Evolutionary conservation across 2,329 filamentous ascomycete genomes (phyloP).

Genomic region (Verruconis gallopava): DNA sequence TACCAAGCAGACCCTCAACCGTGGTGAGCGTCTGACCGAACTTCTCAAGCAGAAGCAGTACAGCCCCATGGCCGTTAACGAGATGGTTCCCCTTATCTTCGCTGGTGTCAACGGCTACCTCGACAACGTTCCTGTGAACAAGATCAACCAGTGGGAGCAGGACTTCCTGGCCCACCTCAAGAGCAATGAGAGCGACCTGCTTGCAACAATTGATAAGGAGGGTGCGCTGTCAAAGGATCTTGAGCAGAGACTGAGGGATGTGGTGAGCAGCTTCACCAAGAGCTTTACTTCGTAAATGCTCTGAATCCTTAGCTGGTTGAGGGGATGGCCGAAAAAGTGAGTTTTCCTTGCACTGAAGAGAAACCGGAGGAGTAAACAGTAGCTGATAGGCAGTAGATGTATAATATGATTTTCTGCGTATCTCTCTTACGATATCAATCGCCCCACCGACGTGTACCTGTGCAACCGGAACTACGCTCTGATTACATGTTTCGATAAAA

Average conservation of each 20-base stretch:
- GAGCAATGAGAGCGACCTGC: slow-evolving; percentile 74
- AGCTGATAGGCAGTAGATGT: neutral
- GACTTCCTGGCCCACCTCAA: slow-evolving; percentile 90
- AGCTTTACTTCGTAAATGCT: slow-evolving; percentile 47
- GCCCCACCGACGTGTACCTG: no score
- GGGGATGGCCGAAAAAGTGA: neutral
- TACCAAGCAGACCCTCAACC: slow-evolving; percentile 95
- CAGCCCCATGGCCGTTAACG: slow-evolving; percentile 94
- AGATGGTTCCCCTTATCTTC: slow-evolving; percentile 99
- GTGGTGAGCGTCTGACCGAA: slow-evolving; percentile 98
- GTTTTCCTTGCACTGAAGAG: no score
- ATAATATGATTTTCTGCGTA: slow-evolving; percentile 1
- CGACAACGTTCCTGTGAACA: slow-evolving; percentile 75
- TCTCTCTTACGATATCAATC: no score
- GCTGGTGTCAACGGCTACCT: slow-evolving; percentile 97
- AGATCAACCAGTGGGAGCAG: slow-evolving; percentile 86
- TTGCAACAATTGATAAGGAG: slow-evolving; percentile 87
- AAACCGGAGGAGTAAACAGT: no score
- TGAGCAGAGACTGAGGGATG: slow-evolving; percentile 68
- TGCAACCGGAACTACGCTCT: no score
- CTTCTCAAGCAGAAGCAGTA: slow-evolving; percentile 99
- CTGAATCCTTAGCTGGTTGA: neutral
- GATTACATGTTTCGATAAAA: no score
- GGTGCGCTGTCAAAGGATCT: slow-evolving; percentile 90
- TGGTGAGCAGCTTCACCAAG: slow-evolving; percentile 77